Percentiles rank a stretch among this genome's conserved stretches.
Conservation (phyloP, 2,329 filamentous ascomycete species). For the Ilyonectria robusta region DNA sequence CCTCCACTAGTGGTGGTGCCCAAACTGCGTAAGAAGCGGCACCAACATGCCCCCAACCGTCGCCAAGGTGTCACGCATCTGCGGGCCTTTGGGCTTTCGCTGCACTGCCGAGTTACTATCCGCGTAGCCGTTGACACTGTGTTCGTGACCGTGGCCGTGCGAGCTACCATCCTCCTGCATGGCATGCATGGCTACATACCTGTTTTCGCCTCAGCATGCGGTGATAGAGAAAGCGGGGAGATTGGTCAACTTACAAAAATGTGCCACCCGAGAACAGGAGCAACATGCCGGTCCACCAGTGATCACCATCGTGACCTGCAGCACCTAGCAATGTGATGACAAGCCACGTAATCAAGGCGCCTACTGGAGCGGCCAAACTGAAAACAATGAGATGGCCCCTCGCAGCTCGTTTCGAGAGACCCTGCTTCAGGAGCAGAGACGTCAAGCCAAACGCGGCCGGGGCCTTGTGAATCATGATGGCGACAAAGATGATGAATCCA, state of each 20-base stretch:
- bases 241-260: slow-evolving; percentile 78
- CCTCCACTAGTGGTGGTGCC: slow-evolving; percentile 74
- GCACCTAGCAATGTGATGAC: slow-evolving; percentile 82
- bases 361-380: slow-evolving; percentile 89
- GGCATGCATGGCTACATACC: slow-evolving; percentile 98
- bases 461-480: slow-evolving; percentile 98
- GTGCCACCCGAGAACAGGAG: slow-evolving; percentile 96
- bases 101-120: slow-evolving; percentile 62
- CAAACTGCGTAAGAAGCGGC: slow-evolving; percentile 83
- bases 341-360: slow-evolving; percentile 87
- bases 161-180: slow-evolving; percentile 83
- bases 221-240: background rate
- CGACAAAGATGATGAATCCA: slow-evolving; percentile 92
- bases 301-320: slow-evolving; percentile 70
- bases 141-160: slow-evolving; percentile 68
- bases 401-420: slow-evolving; percentile 87
- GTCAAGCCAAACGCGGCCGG: slow-evolving; percentile 96
- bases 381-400: slow-evolving; percentile 91
- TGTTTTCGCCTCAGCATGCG: slow-evolving; percentile 54
- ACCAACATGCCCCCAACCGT: slow-evolving; percentile 84
- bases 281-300: slow-evolving; percentile 93
- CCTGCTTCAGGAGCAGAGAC: slow-evolving; percentile 90
- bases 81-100: slow-evolving; percentile 68
- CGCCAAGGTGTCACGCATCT: slow-evolving; percentile 78
- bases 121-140: slow-evolving; percentile 68